phyloP scores from a whole-genome alignment of 2,329 filamentous ascomycete genomes.

The Clonostachys rosea region DNA sequence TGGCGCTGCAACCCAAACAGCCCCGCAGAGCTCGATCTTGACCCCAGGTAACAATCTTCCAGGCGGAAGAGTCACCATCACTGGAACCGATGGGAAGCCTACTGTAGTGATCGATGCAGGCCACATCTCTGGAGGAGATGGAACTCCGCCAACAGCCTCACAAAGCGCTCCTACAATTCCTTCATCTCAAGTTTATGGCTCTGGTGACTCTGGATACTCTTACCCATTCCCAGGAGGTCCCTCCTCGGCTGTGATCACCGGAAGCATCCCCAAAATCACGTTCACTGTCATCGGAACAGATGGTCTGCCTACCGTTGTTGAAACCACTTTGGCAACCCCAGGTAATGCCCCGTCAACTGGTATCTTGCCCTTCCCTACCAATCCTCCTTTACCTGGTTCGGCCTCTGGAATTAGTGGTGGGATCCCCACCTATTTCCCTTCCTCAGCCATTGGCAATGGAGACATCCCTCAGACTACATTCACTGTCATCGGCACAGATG shows the following conservation, averaged over 20 bases:
- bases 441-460: no score
- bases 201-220: background rate
- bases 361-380: background rate
- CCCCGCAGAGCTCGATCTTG: background rate
- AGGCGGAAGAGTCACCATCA: background rate
- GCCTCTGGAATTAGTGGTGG: background rate
- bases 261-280: background rate
- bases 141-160: no score
- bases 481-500: conserved; percentile 1
- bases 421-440: no score
- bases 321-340: background rate
- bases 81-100: conserved; percentile 2
- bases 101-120: background rate
- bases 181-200: background rate
- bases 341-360: background rate
- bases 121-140: background rate
- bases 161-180: no score
- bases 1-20: background rate
- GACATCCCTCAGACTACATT: background rate
- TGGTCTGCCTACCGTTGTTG: conserved; percentile 4
- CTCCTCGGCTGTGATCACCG: background rate
- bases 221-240: background rate
- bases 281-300: conserved; percentile 3
- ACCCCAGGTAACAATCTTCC: background rate
- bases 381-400: background rate